Conservation (phyloP, 2,329 filamentous ascomycete genomes). For the Fusarium concolor region DNA sequence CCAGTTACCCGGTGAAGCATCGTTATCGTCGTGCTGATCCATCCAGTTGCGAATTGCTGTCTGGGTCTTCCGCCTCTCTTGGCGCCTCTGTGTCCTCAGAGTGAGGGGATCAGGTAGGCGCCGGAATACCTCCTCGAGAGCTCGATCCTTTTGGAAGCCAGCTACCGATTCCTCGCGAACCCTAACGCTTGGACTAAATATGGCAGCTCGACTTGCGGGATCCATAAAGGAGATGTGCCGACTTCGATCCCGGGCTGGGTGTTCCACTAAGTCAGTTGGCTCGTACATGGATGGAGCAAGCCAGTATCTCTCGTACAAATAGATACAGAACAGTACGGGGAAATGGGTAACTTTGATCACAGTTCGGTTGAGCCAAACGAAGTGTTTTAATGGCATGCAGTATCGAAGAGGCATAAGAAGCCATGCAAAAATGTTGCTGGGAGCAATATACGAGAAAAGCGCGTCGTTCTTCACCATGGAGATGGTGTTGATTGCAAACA, state of each 20-base stretch:
- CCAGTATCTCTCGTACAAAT: constrained; percentile 84
- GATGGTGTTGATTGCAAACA: constrained; percentile 97
- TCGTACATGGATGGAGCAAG: constrained; percentile 82
- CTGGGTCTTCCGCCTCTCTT: constrained; percentile 78
- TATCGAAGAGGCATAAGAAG: constrained; percentile 85
- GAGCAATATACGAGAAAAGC: constrained; percentile 92
- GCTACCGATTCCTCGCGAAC: constrained; percentile 87
- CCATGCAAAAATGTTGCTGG: constrained; percentile 93
- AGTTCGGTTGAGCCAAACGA: constrained; percentile 87
- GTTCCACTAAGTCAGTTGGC: constrained; percentile 86
- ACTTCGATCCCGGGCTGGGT: constrained; percentile 64
- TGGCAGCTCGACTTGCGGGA: constrained; percentile 64
- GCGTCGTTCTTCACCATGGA: constrained; percentile 99
- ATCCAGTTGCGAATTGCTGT: constrained; percentile 93
- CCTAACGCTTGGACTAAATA: constrained; percentile 79
- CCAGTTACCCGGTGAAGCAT: constrained; percentile 60
- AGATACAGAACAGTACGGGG: constrained; percentile 87
- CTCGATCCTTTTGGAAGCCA: constrained; percentile 89
- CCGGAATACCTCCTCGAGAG: constrained; percentile 91
- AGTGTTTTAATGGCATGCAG: constrained; percentile 81
- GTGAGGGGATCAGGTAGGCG: constrained; percentile 74
- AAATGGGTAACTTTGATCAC: constrained; percentile 93
- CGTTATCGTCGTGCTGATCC: constrained; percentile 72
- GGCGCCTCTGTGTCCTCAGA: constrained; percentile 68
- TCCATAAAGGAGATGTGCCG: constrained; percentile 69